A percentile compares a stretch with the other conserved stretches of the same genome.
phyloP scores from a whole-genome alignment of 768 basidiomycete species.

The Zangia roseola region DNA sequence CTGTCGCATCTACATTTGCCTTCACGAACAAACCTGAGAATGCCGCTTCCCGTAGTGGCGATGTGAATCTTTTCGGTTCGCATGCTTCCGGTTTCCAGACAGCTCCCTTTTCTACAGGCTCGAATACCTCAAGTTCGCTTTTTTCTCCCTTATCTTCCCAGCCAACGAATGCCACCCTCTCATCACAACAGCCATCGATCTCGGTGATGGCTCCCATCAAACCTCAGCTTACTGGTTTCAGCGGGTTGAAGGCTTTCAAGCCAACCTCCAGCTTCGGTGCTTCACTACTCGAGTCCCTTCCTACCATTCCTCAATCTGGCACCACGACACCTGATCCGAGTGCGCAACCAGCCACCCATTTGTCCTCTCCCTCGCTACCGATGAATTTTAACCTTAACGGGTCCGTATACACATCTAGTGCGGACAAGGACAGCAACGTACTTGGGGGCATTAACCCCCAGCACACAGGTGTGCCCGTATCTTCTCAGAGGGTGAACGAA shows the following conservation, averaged over 20 bases:
- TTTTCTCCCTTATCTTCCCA: constrained; percentile 50
- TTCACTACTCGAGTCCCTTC: constrained; percentile 68
- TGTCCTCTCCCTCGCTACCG: constrained; percentile 27
- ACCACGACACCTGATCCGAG: constrained; percentile 44
- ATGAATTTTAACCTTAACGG: constrained; percentile 13
- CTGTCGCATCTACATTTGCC: constrained; percentile 73
- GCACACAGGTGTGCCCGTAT: constrained; percentile 21
- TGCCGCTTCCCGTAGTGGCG: background rate
- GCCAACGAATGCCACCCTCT: constrained; percentile 44
- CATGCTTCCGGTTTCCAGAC: constrained; percentile 30
- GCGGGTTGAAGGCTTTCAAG: constrained; percentile 78
- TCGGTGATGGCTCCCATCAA: constrained; percentile 35
- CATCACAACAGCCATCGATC: constrained; percentile 34
- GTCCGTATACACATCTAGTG: constrained; percentile 8
- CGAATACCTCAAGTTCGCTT: constrained; percentile 46
- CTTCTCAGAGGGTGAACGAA: constrained; percentile 14
- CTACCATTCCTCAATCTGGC: constrained; percentile 64
- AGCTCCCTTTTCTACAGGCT: constrained; percentile 38
- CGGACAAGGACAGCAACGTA: constrained; percentile 17
- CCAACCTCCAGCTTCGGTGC: constrained; percentile 81
- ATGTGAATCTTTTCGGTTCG: constrained; percentile 15
- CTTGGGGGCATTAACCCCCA: constrained; percentile 36
- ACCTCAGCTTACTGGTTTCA: constrained; percentile 49
- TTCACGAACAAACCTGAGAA: constrained; percentile 37
- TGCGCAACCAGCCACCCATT: constrained; percentile 10